Evolutionary conservation across 2,329 filamentous ascomycete species (phyloP), one percentile per base, ranked within the genome.

Genomic region (Lomentospora prolificans): DNA sequence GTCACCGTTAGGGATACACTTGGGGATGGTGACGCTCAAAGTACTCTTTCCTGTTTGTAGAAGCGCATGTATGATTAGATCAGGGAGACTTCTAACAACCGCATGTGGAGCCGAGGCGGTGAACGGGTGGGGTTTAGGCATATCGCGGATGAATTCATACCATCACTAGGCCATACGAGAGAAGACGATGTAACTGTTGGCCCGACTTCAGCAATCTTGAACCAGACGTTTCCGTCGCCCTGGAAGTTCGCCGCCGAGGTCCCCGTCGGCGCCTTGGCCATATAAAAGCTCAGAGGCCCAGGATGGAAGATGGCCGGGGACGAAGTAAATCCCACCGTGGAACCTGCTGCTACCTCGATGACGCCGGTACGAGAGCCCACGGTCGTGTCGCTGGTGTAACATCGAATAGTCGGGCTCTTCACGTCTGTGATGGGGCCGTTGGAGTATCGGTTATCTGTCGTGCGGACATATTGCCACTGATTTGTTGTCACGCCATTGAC

Each of bases 381-480:
- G 68, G 55, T 64, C 64, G 53, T 62, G 28, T 67, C 69, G n/a
- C 69, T 69, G 9, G 64, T 62, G 60, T 73, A 72, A 63, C 71
- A 73, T 55, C 70, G 56, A 53, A 73, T 67, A 60, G 69, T 62
- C 27, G 62, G 61, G 33, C 67, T 69, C 55, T 62, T 68, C 31
- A 71, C 65, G 55, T 72, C 69, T 41, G 63, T 64, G 60, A 73
- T 60, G 51, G 70, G 71, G 8, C 67, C 69, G 64, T 73, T 72
- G 60, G 76, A 77, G 61, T 77, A 24, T 4, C 24, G 14, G 28
- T 67, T 68, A 6, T 78, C 78, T 7, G 74, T 75, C 51, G 4
- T 25, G 33, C 77, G 71, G 50, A 81, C 74, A 17, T 71, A 78
- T 58, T 79, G 71, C 39, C 71, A 72, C 4, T 77, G 68, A 41